Base-by-base conservation (phyloP, 352 stramenopile genomes). In the Pythium phragmitis region DNA sequence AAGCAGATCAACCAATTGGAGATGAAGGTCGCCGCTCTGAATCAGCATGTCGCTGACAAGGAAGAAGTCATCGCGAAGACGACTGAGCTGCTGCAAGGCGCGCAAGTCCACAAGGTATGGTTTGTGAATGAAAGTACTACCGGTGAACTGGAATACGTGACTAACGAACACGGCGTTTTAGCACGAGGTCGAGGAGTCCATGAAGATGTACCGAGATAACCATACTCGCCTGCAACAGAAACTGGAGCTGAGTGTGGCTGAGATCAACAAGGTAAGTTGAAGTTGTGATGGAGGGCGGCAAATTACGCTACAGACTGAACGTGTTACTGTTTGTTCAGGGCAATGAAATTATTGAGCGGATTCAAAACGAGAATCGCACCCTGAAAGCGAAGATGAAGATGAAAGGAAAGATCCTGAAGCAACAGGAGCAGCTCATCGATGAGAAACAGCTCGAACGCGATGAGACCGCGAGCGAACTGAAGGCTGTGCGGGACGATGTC, bases 271-370 rank as follows among this genome's bases (percentile, higher is more conserved):
- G 85, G 86, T 94, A 36, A 2, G 19, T 14, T 23, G 12, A 0
- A 41, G 21, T 36, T 3, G 3, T 49, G 33, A 2, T 11, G 30
- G 13, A 6, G 21, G 12, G 9, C 6, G 16, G 13, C 19, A 30
- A 30, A 30, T 30, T 30, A 46, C 16, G 9, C 13, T n/a, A 5
- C 1, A 46, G 39, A 17, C 39, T 46, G 13, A 46, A 8, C 39
- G 16, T 46, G 4, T 5, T 7, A 55, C 13, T 34, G 11, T 8
- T 21, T 19, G 34, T 17, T 1, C 49, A 94, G 86, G 89, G 89
- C 47, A 96, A 96, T 52, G 84, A 94, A 49, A 92, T 96, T 43
- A 96, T 96, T 34, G 83, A 96, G 60, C 83, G 85, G 8, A 93
- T 96, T 60, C 89, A 96, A 41, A 87, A 75, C 36, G 89, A 96